Evolutionary conservation across 1,284 basidiomycete species (phyloP), one percentile per base, ranked within the genome.

Genomic region (Malassezia brasiliensis): DNA sequence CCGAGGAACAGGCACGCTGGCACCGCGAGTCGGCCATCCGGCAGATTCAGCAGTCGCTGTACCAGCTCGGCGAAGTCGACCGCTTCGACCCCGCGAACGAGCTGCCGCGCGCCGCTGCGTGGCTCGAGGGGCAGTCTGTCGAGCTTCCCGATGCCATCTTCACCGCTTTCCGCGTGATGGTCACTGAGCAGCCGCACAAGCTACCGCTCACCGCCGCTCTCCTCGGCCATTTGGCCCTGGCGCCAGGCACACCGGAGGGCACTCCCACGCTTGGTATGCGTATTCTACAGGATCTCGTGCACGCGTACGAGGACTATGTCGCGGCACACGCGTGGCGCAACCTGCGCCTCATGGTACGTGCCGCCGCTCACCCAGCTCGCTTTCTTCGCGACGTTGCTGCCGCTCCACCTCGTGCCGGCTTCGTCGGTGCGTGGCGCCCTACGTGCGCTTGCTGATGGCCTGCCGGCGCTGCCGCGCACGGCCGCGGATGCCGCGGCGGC

Each of bases 351-450:
- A 22, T 54, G 30, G 40, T 42, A 42, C 20, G 40, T 42, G 30
- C 10, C 17, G 7, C 1, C 20, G 17, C 40, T 42, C 12, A 42
- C 40, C 15, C 30, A 42, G 47, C 51, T 73, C 37, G 60, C 65
- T 59, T 59, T 68, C 50, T 71, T 69, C 59, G 61, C 62, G 28
- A 59, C 61, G 36, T 54, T 69, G 35, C 85, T 31, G 81, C 87
- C 11, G 9, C 60, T 72, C 7, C 81, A 82, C 47, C 78, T 93
- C 1, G 81, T 94, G 47, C 83, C 85, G 2, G 76, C 83, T 0
- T 79, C 83, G 14, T 90, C 88, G 3, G 80, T 94, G 77, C 79
- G 85, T 42, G 80, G 82, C 7, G 81, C 90, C 11, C 79, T 93
- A 25, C 82, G 84, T 59, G 85, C 87, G 0, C 87, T 93, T 64